phyloP scores from a whole-genome alignment of 306 rosid genomes.

The Malus sylvestris region DNA sequence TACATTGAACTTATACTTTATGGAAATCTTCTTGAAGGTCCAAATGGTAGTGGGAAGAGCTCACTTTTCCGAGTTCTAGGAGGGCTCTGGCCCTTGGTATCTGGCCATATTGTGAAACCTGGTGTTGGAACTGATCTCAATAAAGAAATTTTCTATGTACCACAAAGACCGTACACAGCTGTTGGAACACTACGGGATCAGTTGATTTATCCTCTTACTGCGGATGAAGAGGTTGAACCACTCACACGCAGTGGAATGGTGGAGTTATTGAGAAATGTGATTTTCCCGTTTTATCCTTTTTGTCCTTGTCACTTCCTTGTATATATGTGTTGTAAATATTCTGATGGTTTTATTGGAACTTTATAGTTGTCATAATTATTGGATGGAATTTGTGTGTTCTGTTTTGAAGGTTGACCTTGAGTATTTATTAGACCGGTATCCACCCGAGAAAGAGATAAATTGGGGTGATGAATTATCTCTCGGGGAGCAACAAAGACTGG shows the following conservation, averaged over 20 bases:
- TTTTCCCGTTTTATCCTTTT: constrained; percentile 13
- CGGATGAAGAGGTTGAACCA: constrained; percentile 67
- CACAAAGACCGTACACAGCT: constrained; percentile 98
- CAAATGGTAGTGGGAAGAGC: constrained; percentile 99
- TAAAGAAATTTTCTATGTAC: constrained; percentile 97
- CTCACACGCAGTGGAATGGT: constrained; percentile 75
- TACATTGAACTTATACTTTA: constrained; percentile 19
- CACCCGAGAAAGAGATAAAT: constrained; percentile 77
- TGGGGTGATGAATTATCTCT: constrained; percentile 98
- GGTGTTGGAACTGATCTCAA: constrained; percentile 97
- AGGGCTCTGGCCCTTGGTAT: constrained; percentile 95
- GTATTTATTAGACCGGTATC: constrained; percentile 86
- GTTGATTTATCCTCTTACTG: constrained; percentile 86
- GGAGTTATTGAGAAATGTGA: constrained; percentile 82
- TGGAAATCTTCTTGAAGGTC: constrained; percentile 57
- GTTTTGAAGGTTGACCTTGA: constrained; percentile 85
- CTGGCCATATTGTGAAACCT: constrained; percentile 93
- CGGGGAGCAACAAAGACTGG: constrained; percentile 96
- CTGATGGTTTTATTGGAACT: not conserved
- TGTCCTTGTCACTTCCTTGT: constrained; percentile 4
- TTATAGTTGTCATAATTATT: constrained; percentile 18
- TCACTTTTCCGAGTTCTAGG: constrained; percentile 97
- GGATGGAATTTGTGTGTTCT: constrained; percentile 9
- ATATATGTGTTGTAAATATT: not conserved
- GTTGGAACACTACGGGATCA: constrained; percentile 98